These are phyloP conservation scores for Monilinia fructicola DNA, from an alignment of 2,329 filamentous ascomycete species.

Conservation along the genomic window DNA sequence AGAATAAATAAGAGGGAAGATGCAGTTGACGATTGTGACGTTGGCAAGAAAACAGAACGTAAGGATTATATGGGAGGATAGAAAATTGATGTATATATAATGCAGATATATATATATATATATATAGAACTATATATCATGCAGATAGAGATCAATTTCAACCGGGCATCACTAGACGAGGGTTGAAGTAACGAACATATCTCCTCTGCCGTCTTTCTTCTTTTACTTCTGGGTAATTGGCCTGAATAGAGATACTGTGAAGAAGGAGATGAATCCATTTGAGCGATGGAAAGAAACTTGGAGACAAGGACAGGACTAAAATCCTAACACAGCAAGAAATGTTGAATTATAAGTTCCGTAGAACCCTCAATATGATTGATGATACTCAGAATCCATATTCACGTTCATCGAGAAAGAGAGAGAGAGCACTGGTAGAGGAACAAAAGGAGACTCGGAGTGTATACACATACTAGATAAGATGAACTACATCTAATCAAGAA, in stretches of 20 bases:
- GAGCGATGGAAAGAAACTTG: neutral
- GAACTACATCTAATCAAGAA: neutral
- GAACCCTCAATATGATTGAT: too few relatives aligned
- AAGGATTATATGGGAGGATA: neutral
- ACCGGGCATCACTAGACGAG: neutral
- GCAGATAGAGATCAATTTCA: neutral
- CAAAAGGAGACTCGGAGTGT: neutral
- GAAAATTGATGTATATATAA: neutral
- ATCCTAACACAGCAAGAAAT: too few relatives aligned
- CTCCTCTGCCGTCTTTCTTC: neutral
- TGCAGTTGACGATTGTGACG: neutral
- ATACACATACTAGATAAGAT: neutral
- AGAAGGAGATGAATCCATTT: neutral
- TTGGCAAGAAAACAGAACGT: neutral
- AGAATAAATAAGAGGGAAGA: neutral
- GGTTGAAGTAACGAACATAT: neutral
- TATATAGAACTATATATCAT: too few relatives aligned
- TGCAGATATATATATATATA: too few relatives aligned
- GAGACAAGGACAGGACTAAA: too few relatives aligned
- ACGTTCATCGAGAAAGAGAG: too few relatives aligned
- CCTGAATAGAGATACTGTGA: too few relatives aligned
- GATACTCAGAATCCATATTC: too few relatives aligned
- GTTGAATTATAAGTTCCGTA: too few relatives aligned
- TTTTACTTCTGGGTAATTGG: too few relatives aligned
- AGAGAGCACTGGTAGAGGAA: neutral